Base-by-base conservation (phyloP, 2,329 filamentous ascomycete genomes). In the Spiromastix sp. region DNA sequence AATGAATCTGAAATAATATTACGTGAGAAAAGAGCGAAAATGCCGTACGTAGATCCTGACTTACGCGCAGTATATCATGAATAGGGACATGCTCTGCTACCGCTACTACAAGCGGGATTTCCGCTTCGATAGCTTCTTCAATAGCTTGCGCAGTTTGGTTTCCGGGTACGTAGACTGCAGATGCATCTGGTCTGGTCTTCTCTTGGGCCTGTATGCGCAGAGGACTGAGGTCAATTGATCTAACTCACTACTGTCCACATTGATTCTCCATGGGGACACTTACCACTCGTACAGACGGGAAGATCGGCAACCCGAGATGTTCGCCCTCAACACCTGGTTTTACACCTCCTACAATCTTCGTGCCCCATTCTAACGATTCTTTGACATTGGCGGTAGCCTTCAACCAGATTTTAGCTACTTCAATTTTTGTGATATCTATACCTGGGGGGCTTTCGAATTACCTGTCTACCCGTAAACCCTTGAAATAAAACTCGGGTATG, bases 31-130 rank as follows among this genome's bases (percentile, higher is more conserved):
- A 10, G 27, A 38, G n/a, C 12, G 17, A 12, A 35, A 31, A 24
- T 11, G n/a, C 6, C 20, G 12, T 36, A 30, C 28, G 19, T 29
- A 18, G 21, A 4, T 15, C 5, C 11, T 6, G 32, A 45, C 66
- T 43, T 58, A 80, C 79, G 45, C 80, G 71, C 44, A 87, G 67
- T 52, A 87, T 79, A 49, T 87, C 81, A 53, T 86, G 81, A 12
- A 85, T 61, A 0, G 83, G 83, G 21, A 87, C 79, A 53, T 86
- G 81, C 53, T 89, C 83, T 4, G 83, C 81, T 5, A 89, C 82
- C 4, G 81, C 79, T 5, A 86, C 81, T 15, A 87, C 76, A 1
- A 87, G 67, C 0, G 81, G 80, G 1, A 87, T 77, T 50, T 87
- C 81, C 0, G 81, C 81, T 55, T 79, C 81, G 34, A 86, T 82